Conservation (phyloP, 2,329 filamentous ascomycete species). For the Paraphaeosphaeria minitans region DNA sequence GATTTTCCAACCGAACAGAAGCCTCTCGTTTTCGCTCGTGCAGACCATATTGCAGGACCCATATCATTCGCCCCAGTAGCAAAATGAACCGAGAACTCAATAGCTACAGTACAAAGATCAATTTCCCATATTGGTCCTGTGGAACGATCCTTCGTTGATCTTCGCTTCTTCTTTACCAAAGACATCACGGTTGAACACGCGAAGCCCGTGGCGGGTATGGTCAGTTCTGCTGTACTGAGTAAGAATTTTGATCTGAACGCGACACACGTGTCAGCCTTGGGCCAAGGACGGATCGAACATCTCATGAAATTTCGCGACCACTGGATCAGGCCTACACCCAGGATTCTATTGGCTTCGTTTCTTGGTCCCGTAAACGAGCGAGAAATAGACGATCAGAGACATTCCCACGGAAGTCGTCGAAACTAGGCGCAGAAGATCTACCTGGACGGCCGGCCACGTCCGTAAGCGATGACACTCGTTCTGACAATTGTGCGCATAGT, state of each 20-base stretch:
- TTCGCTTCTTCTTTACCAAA: slow-evolving; percentile 18
- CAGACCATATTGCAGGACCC: slow-evolving; percentile 1
- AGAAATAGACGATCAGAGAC: neutral
- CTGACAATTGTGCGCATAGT: no score
- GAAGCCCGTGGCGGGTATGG: slow-evolving; percentile 3
- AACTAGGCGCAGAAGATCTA: no score
- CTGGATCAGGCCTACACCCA: neutral
- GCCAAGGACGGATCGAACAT: neutral
- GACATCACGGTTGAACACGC: slow-evolving; percentile 1
- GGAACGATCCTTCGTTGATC: slow-evolving; percentile 14
- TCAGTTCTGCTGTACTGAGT: slow-evolving; percentile 2
- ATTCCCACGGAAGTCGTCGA: neutral
- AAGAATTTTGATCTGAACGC: slow-evolving; percentile 1
- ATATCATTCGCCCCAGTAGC: slow-evolving; percentile 9
- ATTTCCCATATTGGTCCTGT: slow-evolving; percentile 5
- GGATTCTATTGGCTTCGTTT: neutral
- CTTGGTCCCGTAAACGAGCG: neutral
- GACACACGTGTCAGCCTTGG: slow-evolving; percentile 11
- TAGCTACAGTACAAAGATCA: neutral
- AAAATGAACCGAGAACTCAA: neutral
- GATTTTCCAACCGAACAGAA: slow-evolving; percentile 9
- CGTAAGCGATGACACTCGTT: neutral
- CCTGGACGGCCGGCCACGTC: neutral
- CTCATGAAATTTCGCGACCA: neutral
- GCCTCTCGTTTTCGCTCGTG: slow-evolving; percentile 10